These are phyloP conservation scores for Euphorbia celastroides DNA, from an alignment of 441 rosid genomes.

Conservation along the genomic window DNA sequence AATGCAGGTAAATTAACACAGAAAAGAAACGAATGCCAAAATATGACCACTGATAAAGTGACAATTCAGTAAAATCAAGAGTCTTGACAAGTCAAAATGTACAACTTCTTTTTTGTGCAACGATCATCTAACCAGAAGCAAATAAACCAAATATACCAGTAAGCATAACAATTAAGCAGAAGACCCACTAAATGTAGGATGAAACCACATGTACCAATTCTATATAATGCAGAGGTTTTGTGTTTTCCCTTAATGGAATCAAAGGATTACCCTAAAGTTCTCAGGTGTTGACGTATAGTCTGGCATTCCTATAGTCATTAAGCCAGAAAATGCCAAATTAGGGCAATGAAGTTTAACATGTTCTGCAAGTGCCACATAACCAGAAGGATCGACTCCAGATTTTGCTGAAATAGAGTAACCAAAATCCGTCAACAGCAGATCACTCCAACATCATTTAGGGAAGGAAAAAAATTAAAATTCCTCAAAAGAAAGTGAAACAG, in stretches of 20 bases:
- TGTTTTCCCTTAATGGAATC: not conserved
- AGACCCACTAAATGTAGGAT: not conserved
- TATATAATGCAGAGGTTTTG: not conserved
- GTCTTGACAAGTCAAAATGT: not conserved
- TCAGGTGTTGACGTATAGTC: slow-evolving; percentile 83
- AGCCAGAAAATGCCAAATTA: slow-evolving; percentile 64
- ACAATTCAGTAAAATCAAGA: not conserved
- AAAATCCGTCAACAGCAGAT: slow-evolving; percentile 13
- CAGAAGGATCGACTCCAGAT: slow-evolving; percentile 70
- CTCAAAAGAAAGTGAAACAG: not conserved
- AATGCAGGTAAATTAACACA: not conserved
- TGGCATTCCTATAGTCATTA: slow-evolving; percentile 93
- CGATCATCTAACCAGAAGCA: not conserved
- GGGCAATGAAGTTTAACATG: slow-evolving; percentile 62
- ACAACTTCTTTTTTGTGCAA: not conserved
- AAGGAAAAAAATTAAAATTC: not conserved
- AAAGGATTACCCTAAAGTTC: slow-evolving; percentile 66
- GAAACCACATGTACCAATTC: not conserved
- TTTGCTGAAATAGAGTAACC: slow-evolving; percentile 54
- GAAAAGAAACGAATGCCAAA: no score
- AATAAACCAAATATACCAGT: not conserved
- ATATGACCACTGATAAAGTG: not conserved
- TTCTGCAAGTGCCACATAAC: slow-evolving; percentile 59
- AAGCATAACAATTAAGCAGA: not conserved
- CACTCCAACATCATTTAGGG: not conserved